These are phyloP conservation scores for Neurospora sp. DNA, from an alignment of 495 filamentous ascomycete species.

Conservation along the genomic window DNA sequence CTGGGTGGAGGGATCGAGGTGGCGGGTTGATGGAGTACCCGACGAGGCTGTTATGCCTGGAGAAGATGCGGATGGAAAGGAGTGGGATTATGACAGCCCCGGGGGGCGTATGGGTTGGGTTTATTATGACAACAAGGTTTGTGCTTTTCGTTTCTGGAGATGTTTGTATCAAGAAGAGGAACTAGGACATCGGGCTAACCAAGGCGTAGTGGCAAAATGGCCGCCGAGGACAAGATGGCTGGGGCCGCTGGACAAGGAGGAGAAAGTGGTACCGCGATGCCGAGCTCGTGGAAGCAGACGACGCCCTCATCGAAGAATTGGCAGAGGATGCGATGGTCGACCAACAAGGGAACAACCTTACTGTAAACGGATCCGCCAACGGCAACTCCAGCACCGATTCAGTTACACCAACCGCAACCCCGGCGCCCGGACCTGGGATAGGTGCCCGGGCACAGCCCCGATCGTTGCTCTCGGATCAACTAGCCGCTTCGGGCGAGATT, in stretches of 20 bases:
- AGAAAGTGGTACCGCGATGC: constrained; percentile 96
- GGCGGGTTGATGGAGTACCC: constrained; percentile 74
- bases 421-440: neutral
- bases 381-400: constrained; percentile 12
- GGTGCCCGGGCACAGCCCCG: neutral
- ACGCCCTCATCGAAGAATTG: constrained; percentile 29
- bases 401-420: constrained; percentile 3
- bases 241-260: constrained; percentile 88
- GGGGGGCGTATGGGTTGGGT: constrained; percentile 75
- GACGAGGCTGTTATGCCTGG: constrained; percentile 37
- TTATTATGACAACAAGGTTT: constrained; percentile 95
- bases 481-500: neutral
- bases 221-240: constrained; percentile 77
- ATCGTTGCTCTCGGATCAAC: neutral
- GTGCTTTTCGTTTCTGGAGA: constrained; percentile 3
- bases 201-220: constrained; percentile 75
- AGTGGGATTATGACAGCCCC: constrained; percentile 40
- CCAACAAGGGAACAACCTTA: constrained; percentile 5
- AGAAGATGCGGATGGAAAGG: constrained; percentile 22
- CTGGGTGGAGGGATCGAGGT: constrained; percentile 77
- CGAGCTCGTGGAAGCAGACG: constrained; percentile 72
- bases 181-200: neutral
- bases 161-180: neutral
- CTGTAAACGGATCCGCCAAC: constrained; percentile 10
- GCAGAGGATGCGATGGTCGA: constrained; percentile 20